Percentiles rank a stretch among this genome's conserved stretches.
phyloP scores from a whole-genome alignment of 2,329 filamentous ascomycete species.

The Knoxdaviesia capensis region DNA sequence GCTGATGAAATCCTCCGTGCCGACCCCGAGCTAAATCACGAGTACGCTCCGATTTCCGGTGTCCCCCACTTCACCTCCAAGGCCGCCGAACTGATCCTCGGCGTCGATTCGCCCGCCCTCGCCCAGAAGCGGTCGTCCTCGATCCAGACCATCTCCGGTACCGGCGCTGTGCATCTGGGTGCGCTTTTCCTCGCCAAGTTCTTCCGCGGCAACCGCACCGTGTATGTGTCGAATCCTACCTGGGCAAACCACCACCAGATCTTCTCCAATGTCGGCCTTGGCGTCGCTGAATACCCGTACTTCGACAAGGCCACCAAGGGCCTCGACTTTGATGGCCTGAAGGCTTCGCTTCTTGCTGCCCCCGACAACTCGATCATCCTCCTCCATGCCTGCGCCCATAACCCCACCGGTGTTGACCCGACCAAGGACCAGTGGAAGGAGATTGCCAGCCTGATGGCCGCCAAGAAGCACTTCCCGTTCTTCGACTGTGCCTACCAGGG shows the following conservation, averaged over 20 bases:
- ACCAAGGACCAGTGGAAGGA: constrained; percentile 88
- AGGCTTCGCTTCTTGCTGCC: constrained; percentile 46
- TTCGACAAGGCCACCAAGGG: constrained; percentile 78
- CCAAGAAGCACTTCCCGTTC: constrained; percentile 84
- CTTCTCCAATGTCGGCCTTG: constrained; percentile 73
- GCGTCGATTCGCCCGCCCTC: constrained; percentile 60
- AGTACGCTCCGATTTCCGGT: constrained; percentile 93
- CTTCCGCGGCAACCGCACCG: constrained; percentile 52
- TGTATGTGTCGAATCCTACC: constrained; percentile 88
- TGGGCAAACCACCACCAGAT: constrained; percentile 99
- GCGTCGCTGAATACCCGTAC: constrained; percentile 75
- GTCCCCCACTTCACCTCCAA: constrained; percentile 70
- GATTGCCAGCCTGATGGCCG: constrained; percentile 56
- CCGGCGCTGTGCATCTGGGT: constrained; percentile 83
- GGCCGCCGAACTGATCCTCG: constrained; percentile 78
- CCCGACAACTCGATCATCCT: constrained; percentile 70
- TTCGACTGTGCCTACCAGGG: constrained; percentile 97
- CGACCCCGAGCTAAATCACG: constrained; percentile 85
- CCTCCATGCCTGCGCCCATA: constrained; percentile 90
- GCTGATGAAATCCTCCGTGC: constrained; percentile 77
- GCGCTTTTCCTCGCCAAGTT: constrained; percentile 85
- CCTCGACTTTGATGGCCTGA: constrained; percentile 83
- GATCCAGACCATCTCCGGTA: constrained; percentile 91
- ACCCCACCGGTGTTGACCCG: constrained; percentile 92
- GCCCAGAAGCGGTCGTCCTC: constrained; percentile 63